A percentile compares a stretch with the other conserved stretches of the same genome.
Evolutionary conservation across 2,329 filamentous ascomycete genomes (phyloP).

Genomic region (Cyanodermella asteris): DNA sequence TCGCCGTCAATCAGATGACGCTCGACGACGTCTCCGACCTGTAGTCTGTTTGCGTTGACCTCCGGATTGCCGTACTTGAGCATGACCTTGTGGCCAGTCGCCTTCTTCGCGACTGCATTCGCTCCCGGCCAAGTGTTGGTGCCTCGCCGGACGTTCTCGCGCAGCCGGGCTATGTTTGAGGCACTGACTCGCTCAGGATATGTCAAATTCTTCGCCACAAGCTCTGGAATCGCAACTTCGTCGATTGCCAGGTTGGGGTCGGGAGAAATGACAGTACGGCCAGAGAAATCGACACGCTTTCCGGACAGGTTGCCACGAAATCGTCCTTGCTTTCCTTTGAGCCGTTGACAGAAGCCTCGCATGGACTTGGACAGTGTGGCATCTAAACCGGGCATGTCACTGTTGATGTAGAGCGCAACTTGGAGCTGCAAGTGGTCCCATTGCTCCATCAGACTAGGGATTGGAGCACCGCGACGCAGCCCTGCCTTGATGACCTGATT

Average conservation of each 20-base stretch:
- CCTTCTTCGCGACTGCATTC: slow-evolving; percentile 55
- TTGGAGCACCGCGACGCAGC: slow-evolving; percentile 58
- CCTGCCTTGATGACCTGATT: slow-evolving; percentile 72
- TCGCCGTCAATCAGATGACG: slow-evolving; percentile 89
- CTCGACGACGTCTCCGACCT: slow-evolving; percentile 74
- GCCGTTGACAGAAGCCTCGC: slow-evolving; percentile 76
- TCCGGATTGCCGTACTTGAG: slow-evolving; percentile 55
- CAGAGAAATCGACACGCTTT: slow-evolving; percentile 97
- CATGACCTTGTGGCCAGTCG: slow-evolving; percentile 47
- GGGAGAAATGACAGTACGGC: slow-evolving; percentile 88
- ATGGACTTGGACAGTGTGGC: slow-evolving; percentile 75
- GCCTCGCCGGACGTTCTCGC: slow-evolving; percentile 52
- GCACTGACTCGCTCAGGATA: slow-evolving; percentile 76
- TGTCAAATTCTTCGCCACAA: slow-evolving; percentile 90
- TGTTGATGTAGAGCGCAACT: slow-evolving; percentile 95
- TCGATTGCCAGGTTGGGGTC: slow-evolving; percentile 89
- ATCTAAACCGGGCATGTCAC: slow-evolving; percentile 79
- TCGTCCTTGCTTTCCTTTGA: slow-evolving; percentile 93
- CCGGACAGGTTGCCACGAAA: slow-evolving; percentile 94
- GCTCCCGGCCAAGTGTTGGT: slow-evolving; percentile 68
- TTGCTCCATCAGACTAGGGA: slow-evolving; percentile 86
- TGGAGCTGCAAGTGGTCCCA: slow-evolving; percentile 95
- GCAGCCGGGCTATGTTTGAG: slow-evolving; percentile 69
- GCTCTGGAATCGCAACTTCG: slow-evolving; percentile 71
- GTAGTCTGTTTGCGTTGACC: slow-evolving; percentile 49